Evolutionary conservation across 805 yeast species (phyloP).

Genomic region (Nakazawaea peltata): DNA sequence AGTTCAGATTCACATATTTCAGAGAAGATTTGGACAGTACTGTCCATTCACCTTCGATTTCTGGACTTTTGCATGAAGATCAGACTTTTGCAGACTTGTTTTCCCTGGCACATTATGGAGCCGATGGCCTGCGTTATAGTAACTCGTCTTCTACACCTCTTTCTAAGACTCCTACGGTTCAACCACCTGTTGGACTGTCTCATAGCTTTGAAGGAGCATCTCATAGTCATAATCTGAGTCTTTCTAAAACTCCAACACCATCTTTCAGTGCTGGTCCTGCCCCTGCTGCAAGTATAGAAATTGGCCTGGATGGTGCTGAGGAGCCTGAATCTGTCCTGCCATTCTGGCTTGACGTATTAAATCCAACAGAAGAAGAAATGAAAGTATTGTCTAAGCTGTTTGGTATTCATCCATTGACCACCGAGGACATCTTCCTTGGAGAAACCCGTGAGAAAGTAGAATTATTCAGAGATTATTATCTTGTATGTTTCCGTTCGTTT

Average conservation of each 20-base stretch:
- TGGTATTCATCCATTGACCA: conserved; percentile 92
- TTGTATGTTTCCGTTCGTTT: conserved; percentile 82
- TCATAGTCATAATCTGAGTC: conserved; percentile 10
- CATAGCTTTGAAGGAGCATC: conserved; percentile 7
- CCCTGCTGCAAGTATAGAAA: not conserved
- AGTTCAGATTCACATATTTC: conserved; percentile 82
- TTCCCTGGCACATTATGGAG: conserved; percentile 31
- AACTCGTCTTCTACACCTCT: not conserved
- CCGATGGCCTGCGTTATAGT: not conserved
- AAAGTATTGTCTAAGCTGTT: conserved; percentile 83
- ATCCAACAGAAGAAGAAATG: conserved; percentile 97
- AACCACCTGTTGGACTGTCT: too few species aligned
- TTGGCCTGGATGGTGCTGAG: not conserved
- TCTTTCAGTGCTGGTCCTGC: conserved; percentile 15
- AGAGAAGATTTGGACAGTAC: conserved; percentile 87
- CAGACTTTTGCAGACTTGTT: conserved; percentile 58
- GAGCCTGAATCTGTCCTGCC: conserved; percentile 43
- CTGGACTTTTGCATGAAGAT: conserved; percentile 65
- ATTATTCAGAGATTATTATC: conserved; percentile 81
- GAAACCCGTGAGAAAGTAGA: conserved; percentile 96
- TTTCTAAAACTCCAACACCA: conserved; percentile 18
- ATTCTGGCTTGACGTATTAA: conserved; percentile 89
- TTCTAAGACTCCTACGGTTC: not conserved
- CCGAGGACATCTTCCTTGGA: conserved; percentile 89
- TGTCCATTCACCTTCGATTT: conserved; percentile 79